Conservation (phyloP, 805 yeast genomes). For the Candida ficus region DNA sequence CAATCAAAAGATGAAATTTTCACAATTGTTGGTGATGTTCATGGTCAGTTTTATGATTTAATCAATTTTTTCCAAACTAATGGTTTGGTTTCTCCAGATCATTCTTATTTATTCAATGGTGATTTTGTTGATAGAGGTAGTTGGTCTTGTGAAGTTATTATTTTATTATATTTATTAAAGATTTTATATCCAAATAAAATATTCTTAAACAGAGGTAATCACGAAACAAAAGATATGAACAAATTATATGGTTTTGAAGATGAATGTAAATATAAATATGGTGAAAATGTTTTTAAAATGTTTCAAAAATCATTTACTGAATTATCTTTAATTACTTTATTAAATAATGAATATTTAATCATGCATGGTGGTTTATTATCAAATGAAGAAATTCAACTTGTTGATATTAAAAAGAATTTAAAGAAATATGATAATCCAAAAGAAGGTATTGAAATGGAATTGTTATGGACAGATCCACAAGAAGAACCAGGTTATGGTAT, state of each 20-base stretch:
- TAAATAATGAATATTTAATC: constrained; percentile 74
- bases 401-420: constrained; percentile 67
- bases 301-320: constrained; percentile 83
- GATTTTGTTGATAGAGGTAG: constrained; percentile 98
- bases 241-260: constrained; percentile 95
- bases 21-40: constrained; percentile 96
- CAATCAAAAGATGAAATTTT: constrained; percentile 27
- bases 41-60: constrained; percentile 92
- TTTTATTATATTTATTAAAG: constrained; percentile 72
- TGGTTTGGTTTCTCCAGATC: constrained; percentile 62
- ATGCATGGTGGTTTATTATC: constrained; percentile 97
- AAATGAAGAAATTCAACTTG: constrained; percentile 61
- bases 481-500: constrained; percentile 70
- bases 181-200: constrained; percentile 65
- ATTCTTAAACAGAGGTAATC: constrained; percentile 89
- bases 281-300: constrained; percentile 71
- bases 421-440: constrained; percentile 84
- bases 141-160: constrained; percentile 96
- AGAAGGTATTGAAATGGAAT: constrained; percentile 92
- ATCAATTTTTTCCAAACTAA: constrained; percentile 69
- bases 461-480: constrained; percentile 97
- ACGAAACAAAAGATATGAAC: constrained; percentile 96
- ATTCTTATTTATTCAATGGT: constrained; percentile 86
- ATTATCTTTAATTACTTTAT: constrained; percentile 79
- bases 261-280: constrained; percentile 88